Base-by-base conservation (phyloP, 441 rosid genomes). In the Viola pubescens region DNA sequence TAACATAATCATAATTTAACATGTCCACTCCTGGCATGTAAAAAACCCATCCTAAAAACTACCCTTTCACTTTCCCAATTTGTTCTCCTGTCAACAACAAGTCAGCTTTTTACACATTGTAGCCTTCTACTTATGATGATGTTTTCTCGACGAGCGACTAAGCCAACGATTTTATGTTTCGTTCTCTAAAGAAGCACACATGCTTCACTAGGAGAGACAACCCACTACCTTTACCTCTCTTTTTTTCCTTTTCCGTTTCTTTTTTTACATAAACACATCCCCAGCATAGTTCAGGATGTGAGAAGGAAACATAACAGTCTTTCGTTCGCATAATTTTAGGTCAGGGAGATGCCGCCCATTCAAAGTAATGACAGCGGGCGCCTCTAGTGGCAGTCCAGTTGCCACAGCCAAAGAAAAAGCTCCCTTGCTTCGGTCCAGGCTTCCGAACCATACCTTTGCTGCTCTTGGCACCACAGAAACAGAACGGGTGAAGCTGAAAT, bases 391-490 rank as follows among this genome's bases (percentile, higher is more conserved):
- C 75, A 11, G 87, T 83, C 92, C 92, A 83, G 71, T 86, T 86
- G 38, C 87, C 89, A n/a, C 92, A 86, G 12, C 89, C 87, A 12
- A 78, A 86, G 82, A 85, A 85, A 49, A 72, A 59, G 48, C 84
- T 81, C 37, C 89, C 89, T 11, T 75, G 84, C 65, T 76, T 83
- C 1, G 85, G 87, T 37, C 89, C 92, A 0, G 89, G 89, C 64
- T 85, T 81, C 45, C 81, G 75, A 42, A 86, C 79, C 79, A 79
- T 70, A 58, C 75, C 73, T 59, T 75, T 79, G 78, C 80, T 75
- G 67, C 89, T 83, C 66, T 83, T 77, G 49, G 78, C 92, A 9
- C 92, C 87, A 40, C 92, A 81, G 70, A 70, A 78, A 62, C 89
- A 83, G 62, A 73, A 69, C 5, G 80, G 82, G 6, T 70, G 82